phyloP scores from a whole-genome alignment of 768 basidiomycete species.

The Pisolithus marmoratus region DNA sequence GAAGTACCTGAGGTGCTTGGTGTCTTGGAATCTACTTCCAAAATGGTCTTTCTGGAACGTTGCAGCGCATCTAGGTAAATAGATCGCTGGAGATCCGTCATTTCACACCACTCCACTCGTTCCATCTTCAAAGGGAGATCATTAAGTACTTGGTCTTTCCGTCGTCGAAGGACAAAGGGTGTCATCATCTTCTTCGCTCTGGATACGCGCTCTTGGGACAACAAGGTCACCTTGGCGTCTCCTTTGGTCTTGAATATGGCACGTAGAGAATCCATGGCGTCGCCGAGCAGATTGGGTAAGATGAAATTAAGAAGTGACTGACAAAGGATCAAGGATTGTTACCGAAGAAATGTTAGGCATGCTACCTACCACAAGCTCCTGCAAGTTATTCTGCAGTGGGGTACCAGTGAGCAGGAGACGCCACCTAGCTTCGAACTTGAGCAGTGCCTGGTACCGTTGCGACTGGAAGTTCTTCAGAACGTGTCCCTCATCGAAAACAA shows the following conservation, averaged over 20 bases:
- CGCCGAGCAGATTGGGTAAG: slow-evolving; percentile 82
- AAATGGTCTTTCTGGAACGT: slow-evolving; percentile 75
- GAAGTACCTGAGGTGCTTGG: slow-evolving; percentile 27
- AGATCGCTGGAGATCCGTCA: slow-evolving; percentile 76
- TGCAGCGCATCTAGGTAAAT: slow-evolving; percentile 85
- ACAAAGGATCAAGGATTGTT: slow-evolving; percentile 2
- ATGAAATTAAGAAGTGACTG: slow-evolving; percentile 99
- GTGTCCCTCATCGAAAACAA: slow-evolving; percentile 96
- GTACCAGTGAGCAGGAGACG: slow-evolving; percentile 91
- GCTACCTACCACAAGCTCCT: slow-evolving; percentile 74
- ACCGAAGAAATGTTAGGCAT: slow-evolving; percentile 2
- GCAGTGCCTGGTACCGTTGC: slow-evolving; percentile 87
- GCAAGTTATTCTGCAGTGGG: slow-evolving; percentile 87
- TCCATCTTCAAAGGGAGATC: slow-evolving; percentile 92
- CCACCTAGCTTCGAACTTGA: slow-evolving; percentile 86
- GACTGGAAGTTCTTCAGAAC: slow-evolving; percentile 96
- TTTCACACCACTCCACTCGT: slow-evolving; percentile 91
- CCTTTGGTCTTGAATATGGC: slow-evolving; percentile 97
- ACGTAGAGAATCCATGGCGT: slow-evolving; percentile 70
- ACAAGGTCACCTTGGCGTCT: slow-evolving; percentile 81
- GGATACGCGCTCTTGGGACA: slow-evolving; percentile 90
- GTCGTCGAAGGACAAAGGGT: slow-evolving; percentile 93
- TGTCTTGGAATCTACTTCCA: slow-evolving; percentile 36
- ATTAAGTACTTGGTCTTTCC: slow-evolving; percentile 90
- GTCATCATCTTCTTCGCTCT: slow-evolving; percentile 99